Conservation (phyloP, 2,329 filamentous ascomycete species). For the Pestalotiopsis sp. region DNA sequence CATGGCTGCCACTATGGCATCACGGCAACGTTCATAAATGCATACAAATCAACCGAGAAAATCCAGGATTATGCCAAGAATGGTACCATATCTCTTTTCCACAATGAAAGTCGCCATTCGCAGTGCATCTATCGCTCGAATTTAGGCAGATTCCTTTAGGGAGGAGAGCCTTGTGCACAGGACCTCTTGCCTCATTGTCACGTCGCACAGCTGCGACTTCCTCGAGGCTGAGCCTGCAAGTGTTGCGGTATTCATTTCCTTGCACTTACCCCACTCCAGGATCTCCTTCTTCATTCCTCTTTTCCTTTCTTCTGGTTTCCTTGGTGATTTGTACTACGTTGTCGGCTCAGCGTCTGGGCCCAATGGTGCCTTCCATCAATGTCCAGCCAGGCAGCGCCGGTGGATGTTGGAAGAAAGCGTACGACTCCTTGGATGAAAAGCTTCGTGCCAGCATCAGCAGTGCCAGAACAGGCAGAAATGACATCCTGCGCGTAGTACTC, state of each 20-base stretch:
- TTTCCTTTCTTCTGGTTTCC: not conserved
- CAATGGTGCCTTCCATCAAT: not conserved
- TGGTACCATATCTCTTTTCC: no score
- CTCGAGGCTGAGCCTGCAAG: not conserved
- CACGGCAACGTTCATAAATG: no score
- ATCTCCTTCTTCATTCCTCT: not conserved
- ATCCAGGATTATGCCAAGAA: no score
- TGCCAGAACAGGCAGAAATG: not conserved
- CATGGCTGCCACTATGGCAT: no score
- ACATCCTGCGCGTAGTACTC: not conserved
- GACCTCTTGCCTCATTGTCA: not conserved
- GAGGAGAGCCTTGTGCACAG: not conserved
- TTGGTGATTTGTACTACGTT: not conserved
- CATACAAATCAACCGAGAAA: no score
- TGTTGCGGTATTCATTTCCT: not conserved
- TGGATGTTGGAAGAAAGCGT: not conserved
- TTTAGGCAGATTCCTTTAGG: not conserved
- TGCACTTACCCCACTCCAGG: not conserved
- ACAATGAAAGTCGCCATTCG: not conserved
- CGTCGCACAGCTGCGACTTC: not conserved
- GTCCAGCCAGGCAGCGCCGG: not conserved
- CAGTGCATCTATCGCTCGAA: not conserved
- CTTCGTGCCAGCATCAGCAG: not conserved
- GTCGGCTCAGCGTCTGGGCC: not conserved
- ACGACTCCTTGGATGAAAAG: not conserved